These are phyloP conservation scores for Tetrastigma voinierianum DNA, from an alignment of 164 flowering plant genomes.

Conservation along the genomic window DNA sequence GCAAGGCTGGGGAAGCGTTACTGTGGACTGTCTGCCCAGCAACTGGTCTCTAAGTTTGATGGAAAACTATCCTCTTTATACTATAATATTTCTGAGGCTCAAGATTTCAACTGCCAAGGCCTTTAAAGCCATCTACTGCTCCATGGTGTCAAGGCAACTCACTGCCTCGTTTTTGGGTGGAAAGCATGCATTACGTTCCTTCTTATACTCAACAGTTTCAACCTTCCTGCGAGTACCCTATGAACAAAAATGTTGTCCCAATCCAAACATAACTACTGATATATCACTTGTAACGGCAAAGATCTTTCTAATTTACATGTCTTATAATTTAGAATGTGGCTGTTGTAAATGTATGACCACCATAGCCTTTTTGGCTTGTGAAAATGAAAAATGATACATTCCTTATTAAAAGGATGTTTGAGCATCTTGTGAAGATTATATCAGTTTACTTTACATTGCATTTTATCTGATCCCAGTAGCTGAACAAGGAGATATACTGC, in stretches of 20 bases:
- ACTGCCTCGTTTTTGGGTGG: background rate
- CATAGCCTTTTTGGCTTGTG: background rate
- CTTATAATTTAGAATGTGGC: background rate
- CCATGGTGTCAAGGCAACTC: background rate
- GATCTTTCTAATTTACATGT: background rate
- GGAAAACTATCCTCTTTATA: conserved; percentile 67
- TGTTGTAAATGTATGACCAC: background rate
- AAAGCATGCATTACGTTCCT: background rate
- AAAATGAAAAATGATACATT: too few relatives aligned
- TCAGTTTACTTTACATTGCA: too few relatives aligned
- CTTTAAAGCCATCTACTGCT: conserved; percentile 17
- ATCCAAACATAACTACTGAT: background rate
- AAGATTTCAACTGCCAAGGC: conserved; percentile 40
- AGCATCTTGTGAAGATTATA: too few relatives aligned
- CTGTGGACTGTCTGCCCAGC: conserved; percentile 69
- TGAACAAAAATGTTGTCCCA: background rate
- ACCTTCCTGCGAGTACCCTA: background rate
- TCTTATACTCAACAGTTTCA: background rate
- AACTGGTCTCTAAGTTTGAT: conserved; percentile 68
- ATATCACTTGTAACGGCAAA: too few relatives aligned
- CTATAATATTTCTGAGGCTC: conserved; percentile 52
- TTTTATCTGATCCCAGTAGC: too few relatives aligned
- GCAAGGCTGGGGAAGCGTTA: conserved; percentile 60
- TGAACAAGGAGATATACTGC: too few relatives aligned
- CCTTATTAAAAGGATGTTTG: too few relatives aligned